Evolutionary conservation across 2,329 filamentous ascomycete genomes (phyloP).

Genomic region (Ustulina deusta): DNA sequence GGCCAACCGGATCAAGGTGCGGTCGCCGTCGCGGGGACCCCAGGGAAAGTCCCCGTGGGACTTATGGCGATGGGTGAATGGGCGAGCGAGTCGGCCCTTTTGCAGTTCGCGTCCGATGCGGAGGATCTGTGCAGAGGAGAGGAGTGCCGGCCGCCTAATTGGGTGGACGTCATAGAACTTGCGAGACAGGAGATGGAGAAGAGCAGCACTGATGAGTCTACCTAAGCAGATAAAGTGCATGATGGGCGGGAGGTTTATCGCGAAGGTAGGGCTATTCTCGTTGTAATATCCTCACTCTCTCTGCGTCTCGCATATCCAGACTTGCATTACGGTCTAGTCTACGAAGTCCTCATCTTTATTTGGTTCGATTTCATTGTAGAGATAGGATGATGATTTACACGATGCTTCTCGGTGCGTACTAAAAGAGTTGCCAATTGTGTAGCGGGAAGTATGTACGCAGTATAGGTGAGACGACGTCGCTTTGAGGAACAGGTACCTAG

Average conservation of each 20-base stretch:
- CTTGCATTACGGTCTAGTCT: too few relatives aligned
- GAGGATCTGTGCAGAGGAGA: constrained; percentile 52
- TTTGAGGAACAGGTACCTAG: too few relatives aligned
- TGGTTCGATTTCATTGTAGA: too few relatives aligned
- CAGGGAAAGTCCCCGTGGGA: constrained; percentile 62
- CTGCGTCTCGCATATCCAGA: too few relatives aligned
- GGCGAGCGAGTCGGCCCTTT: constrained; percentile 62
- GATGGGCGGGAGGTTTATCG: neutral
- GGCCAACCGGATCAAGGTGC: constrained; percentile 48
- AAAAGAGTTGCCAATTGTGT: too few relatives aligned
- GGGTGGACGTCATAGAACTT: constrained; percentile 60
- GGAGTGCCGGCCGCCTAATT: constrained; percentile 53
- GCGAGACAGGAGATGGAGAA: constrained; percentile 51
- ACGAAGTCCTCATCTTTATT: too few relatives aligned
- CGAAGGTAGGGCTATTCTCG: too few relatives aligned
- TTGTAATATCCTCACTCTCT: too few relatives aligned
- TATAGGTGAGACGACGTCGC: too few relatives aligned
- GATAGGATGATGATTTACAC: too few relatives aligned
- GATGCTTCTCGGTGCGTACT: too few relatives aligned
- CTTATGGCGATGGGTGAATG: constrained; percentile 69
- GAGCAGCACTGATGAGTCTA: neutral
- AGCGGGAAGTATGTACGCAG: too few relatives aligned
- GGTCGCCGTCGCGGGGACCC: constrained; percentile 50
- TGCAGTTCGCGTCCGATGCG: constrained; percentile 62
- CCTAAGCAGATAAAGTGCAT: neutral